Evolutionary conservation across 2,329 filamentous ascomycete species (phyloP).

Genomic region (Alternaria panax): DNA sequence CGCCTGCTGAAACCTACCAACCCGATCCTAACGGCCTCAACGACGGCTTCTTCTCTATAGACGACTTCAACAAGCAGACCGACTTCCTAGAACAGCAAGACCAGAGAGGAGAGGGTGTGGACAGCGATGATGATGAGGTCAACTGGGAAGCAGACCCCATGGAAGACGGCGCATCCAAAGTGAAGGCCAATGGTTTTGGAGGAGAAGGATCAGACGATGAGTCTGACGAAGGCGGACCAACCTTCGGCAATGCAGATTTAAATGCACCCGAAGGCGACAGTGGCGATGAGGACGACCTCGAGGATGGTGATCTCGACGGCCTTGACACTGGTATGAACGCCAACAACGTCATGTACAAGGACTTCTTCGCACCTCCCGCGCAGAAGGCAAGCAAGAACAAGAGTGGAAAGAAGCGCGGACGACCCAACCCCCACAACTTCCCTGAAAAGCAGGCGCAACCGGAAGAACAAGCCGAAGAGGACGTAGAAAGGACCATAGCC

Average conservation of each 20-base stretch:
- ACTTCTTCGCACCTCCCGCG: constrained; percentile 89
- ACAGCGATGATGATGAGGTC: constrained; percentile 78
- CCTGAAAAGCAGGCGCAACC: constrained; percentile 38
- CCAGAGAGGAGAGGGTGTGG: constrained; percentile 75
- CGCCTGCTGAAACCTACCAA: constrained; percentile 64
- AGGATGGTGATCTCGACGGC: constrained; percentile 62
- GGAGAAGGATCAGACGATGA: constrained; percentile 62
- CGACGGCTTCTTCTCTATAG: constrained; percentile 97
- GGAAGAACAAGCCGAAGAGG: constrained; percentile 56
- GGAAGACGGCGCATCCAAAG: constrained; percentile 44
- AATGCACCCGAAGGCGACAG: constrained; percentile 74
- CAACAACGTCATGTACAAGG: constrained; percentile 87
- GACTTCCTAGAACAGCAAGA: constrained; percentile 90
- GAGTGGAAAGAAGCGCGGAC: constrained; percentile 60
- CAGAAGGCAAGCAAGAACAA: constrained; percentile 71
- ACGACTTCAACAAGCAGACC: constrained; percentile 94
- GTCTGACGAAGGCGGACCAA: constrained; percentile 78
- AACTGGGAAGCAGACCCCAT: constrained; percentile 87
- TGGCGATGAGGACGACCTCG: constrained; percentile 67
- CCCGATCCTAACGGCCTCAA: constrained; percentile 86
- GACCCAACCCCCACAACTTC: constrained; percentile 63
- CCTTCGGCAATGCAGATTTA: constrained; percentile 80
- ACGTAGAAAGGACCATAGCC: constrained; percentile 83
- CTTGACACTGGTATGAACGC: constrained; percentile 72
- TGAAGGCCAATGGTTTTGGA: constrained; percentile 33